These are phyloP conservation scores for Micractinium sp. DNA, from an alignment of 139 green algal species.

Conservation along the genomic window DNA sequence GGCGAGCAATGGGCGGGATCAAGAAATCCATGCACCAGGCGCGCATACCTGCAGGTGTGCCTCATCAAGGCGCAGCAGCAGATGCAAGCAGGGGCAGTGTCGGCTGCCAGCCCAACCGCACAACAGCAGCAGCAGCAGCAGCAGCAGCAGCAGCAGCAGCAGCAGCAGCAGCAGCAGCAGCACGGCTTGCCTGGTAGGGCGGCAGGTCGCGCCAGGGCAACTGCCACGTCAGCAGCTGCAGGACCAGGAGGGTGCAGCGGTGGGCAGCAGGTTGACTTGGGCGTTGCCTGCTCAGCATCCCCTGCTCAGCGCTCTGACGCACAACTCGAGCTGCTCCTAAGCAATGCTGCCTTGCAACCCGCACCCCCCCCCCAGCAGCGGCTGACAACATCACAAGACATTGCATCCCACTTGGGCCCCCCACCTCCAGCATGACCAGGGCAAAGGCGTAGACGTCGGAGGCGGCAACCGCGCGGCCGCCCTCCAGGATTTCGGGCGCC, in stretches of 20 bases:
- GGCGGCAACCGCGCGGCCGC: constrained; percentile 25
- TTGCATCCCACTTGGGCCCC: too few species aligned
- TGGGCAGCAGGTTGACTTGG: too few species aligned
- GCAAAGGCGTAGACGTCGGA: constrained; percentile 67
- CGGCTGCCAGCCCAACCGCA: neutral
- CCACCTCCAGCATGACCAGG: constrained; percentile 40
- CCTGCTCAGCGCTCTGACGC: too few species aligned
- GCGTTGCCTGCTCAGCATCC: too few species aligned
- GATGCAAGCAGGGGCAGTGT: neutral
- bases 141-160: neutral
- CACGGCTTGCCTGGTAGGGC: constrained; percentile 47
- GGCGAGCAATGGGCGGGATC: neutral
- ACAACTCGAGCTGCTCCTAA: too few species aligned
- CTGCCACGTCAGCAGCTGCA: constrained; percentile 56
- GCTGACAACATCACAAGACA: constrained; percentile 45
- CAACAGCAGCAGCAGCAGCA: neutral
- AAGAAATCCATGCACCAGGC: neutral
- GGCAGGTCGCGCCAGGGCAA: constrained; percentile 51
- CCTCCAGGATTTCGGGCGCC: constrained; percentile 52
- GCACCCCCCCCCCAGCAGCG: too few species aligned
- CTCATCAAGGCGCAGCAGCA: too few species aligned
- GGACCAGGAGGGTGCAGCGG: too few species aligned
- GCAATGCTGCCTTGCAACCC: too few species aligned
- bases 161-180: too few species aligned
- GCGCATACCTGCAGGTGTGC: neutral